These are phyloP conservation scores for Phellopilus nigrolimitatus DNA, from an alignment of 1,284 basidiomycete genomes.

Conservation along the genomic window DNA sequence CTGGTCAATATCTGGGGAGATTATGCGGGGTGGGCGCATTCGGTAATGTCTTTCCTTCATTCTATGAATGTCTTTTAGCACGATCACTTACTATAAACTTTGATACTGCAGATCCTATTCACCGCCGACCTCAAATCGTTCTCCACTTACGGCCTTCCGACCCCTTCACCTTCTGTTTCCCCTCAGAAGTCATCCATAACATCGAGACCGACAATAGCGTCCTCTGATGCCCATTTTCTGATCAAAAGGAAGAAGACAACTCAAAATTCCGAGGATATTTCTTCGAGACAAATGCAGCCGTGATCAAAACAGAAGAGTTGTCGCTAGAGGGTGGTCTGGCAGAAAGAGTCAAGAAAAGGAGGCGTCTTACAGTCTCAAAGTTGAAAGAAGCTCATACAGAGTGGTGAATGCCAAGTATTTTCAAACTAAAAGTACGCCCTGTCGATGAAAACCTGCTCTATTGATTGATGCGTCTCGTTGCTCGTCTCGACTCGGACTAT, in stretches of 20 bases:
- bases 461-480: too few relatives aligned
- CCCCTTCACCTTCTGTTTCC: slow-evolving; percentile 24
- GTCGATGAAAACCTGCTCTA: too few relatives aligned
- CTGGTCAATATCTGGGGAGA: slow-evolving; percentile 72
- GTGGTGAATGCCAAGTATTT: neutral
- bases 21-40: slow-evolving; percentile 91
- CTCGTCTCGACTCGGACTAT: too few relatives aligned
- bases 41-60: slow-evolving; percentile 40
- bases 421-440: too few relatives aligned
- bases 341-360: slow-evolving; percentile 23
- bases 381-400: neutral
- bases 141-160: slow-evolving; percentile 38
- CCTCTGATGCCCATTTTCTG: neutral
- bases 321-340: slow-evolving; percentile 15
- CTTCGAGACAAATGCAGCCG: neutral
- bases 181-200: slow-evolving; percentile 18
- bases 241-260: slow-evolving; percentile 14
- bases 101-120: slow-evolving; percentile 41
- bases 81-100: slow-evolving; percentile 37
- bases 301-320: neutral
- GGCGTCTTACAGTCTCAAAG: slow-evolving; percentile 6
- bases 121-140: slow-evolving; percentile 51
- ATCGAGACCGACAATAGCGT: neutral
- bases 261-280: neutral
- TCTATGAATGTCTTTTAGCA: slow-evolving; percentile 21